Conservation (phyloP, 495 filamentous ascomycete genomes). For the Penicillium dipodomyicola region DNA sequence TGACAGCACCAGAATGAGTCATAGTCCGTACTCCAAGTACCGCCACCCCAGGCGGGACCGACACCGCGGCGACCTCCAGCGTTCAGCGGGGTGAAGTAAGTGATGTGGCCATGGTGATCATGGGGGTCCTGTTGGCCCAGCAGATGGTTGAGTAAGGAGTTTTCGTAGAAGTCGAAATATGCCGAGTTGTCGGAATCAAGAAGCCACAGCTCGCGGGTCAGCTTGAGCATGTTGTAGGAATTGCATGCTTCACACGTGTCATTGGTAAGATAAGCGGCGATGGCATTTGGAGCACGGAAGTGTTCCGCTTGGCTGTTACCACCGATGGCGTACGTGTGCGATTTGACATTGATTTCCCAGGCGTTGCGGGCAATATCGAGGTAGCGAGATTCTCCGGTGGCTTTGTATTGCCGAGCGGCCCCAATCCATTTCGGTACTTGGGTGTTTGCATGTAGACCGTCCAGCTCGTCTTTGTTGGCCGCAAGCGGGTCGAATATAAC, state of each 20-base stretch:
- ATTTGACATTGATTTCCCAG: background rate
- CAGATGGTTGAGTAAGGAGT: conserved; percentile 3
- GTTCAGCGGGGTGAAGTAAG: conserved; percentile 2
- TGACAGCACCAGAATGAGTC: conserved; percentile 8
- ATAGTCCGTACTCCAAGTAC: conserved; percentile 7
- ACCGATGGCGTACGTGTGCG: conserved; percentile 2
- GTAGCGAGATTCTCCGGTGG: background rate
- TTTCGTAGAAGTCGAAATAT: conserved; percentile 4
- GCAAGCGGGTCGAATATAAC: background rate
- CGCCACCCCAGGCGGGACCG: conserved; percentile 4
- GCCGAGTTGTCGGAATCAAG: conserved; percentile 1
- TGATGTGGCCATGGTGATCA: background rate
- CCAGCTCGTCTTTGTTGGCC: background rate
- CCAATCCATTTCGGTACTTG: conserved; percentile 6
- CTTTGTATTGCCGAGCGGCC: conserved; percentile 2
- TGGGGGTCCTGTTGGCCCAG: conserved; percentile 1
- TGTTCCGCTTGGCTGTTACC: conserved; percentile 6
- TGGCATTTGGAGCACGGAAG: conserved; percentile 4
- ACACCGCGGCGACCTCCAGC: conserved; percentile 1
- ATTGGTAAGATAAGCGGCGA: background rate
- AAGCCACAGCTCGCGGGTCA: conserved; percentile 7
- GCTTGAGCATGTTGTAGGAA: conserved; percentile 5
- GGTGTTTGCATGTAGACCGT: conserved; percentile 3
- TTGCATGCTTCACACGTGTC: conserved; percentile 7
- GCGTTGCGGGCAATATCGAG: conserved; percentile 2